A percentile compares a stretch with the other conserved stretches of the same genome.
Evolutionary conservation across 257 asterid genomes (phyloP).

Genomic region (Henckelia pumila): DNA sequence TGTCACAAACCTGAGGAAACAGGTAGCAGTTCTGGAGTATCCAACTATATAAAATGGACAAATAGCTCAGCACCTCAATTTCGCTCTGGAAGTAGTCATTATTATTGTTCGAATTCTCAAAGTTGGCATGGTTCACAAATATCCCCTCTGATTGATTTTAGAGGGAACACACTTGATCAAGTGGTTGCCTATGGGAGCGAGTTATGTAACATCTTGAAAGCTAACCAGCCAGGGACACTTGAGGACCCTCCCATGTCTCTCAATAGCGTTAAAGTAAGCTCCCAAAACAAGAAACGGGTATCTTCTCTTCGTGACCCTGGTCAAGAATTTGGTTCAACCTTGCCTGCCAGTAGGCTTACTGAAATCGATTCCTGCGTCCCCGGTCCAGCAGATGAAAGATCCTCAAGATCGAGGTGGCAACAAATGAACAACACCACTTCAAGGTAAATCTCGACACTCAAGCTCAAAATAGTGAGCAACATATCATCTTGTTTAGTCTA

Average conservation of each 20-base stretch:
- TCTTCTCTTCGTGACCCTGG: conserved; percentile 60
- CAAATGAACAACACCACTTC: neutral
- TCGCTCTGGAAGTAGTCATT: conserved; percentile 30
- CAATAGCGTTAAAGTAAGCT: conserved; percentile 56
- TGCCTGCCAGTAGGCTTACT: conserved; percentile 43
- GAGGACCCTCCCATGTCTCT: conserved; percentile 39
- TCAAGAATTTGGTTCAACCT: conserved; percentile 33
- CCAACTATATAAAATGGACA: conserved; percentile 35
- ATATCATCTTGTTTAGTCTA: neutral
- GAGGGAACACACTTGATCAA: conserved; percentile 32
- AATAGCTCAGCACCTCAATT: conserved; percentile 28
- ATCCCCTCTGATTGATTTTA: conserved; percentile 39
- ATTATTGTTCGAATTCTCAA: conserved; percentile 34
- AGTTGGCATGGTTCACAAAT: conserved; percentile 47
- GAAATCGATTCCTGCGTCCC: conserved; percentile 56
- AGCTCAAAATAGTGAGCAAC: neutral
- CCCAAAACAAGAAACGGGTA: conserved; percentile 69
- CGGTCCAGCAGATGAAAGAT: conserved; percentile 10
- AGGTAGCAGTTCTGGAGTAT: conserved; percentile 12
- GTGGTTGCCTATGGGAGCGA: conserved; percentile 32
- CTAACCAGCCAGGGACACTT: conserved; percentile 64
- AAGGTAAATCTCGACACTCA: neutral
- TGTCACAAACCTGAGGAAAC: conserved; percentile 29
- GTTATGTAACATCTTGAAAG: conserved; percentile 31
- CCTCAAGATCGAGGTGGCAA: neutral